Evolutionary conservation across 116 monocot genomes (phyloP), one percentile per base, ranked within the genome.

Genomic region (Trichopus zeylanicus): DNA sequence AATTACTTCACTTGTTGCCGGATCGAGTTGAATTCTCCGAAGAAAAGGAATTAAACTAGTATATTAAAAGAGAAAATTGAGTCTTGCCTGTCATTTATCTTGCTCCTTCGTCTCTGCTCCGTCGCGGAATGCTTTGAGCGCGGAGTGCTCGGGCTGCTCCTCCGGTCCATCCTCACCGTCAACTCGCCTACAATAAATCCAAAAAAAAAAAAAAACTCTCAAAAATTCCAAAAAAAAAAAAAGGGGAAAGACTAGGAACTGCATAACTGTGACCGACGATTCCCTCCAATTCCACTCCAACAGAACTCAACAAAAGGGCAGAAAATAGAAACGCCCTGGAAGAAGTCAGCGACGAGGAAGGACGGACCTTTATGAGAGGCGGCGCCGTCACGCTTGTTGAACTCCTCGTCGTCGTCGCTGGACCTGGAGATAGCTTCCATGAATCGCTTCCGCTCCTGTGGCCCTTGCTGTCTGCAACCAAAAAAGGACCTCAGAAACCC

Each of bases 41-140:
- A 42, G 3, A 42, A 1, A 15, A 13, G 42, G 13, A 42, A 42
- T 13, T 1, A 42, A 42, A 42, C 13, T 15, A 42, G n/a, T n/a
- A 42, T 13, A 42, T 13, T 4, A 42, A 42, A 42, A 12, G 18
- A 1, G n/a, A 42, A 42, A 42, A 9, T 0, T 28, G 6, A 60
- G 15, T 49, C 54, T 48, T 63, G 57, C 81, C 78, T 75, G 51
- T 92, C 84, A 77, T 92, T 92, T 58, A 92, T 92, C 60, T 92
- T 92, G 69, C 81, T 84, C 63, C 92, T 84, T 27, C 92, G 73
- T 29, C 84, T 73, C 72, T 92, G 92, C 74, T 92, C 92, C 1
- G 84, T 87, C 20, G 84, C 92, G 1, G 88, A 92, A 53, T 92
- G 92, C 72, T 92, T 92, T 26, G 92, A 84, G 46, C 88, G 65